Base-by-base conservation (phyloP, 2,329 filamentous ascomycete species). In the Hypoxylon sp. region DNA sequence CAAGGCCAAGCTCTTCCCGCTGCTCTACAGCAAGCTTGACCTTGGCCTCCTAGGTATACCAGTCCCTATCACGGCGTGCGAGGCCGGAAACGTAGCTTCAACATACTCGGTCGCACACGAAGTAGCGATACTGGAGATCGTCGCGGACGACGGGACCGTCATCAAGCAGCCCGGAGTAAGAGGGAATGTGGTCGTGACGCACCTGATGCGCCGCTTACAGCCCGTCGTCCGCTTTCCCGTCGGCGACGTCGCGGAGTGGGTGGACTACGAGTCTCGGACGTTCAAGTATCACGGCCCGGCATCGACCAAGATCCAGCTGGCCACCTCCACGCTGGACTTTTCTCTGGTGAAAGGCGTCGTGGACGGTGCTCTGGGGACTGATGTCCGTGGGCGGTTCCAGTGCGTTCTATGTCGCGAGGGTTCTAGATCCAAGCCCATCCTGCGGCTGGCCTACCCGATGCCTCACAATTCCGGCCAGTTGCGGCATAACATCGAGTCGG, bases 231-330 rank as follows among this genome's bases (percentile, higher is more conserved):
- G 45, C 4, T 48, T 37, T 7, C 51, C 51, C 8, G 15, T 48
- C 11, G 51, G 51, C 5, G 51, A 55, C n/a, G 20, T 37, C 15
- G 51, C 51, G 1, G 51, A 48, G 18, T 55, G 51, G 51, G 18
- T 48, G 3, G 37, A 48, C 11, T 55, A 55, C 10, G 20, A 17
- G 8, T 20, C 21, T 7, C 43, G 51, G 13, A 29, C 37, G 10
- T 55, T 55, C 17, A 37, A 35, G 37, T 37, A 43, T 17, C 29
- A 15, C 21, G 35, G 24, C n/a, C 31, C n/a, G 11, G 45, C 26
- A 13, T 27, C 45, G 7, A 11, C 27, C 15, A 48, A 48, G 24
- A 21, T 55, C 27, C 43, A 21, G 29, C 26, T 48, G 9, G 51
- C 43, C 9, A 27, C 11, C 3, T 17, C 43, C 3, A 37, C n/a